Percentiles rank a stretch among this genome's conserved stretches.
These are phyloP conservation scores for Penicillium diatomitis DNA, from an alignment of 495 filamentous ascomycete species.

Conservation along the genomic window DNA sequence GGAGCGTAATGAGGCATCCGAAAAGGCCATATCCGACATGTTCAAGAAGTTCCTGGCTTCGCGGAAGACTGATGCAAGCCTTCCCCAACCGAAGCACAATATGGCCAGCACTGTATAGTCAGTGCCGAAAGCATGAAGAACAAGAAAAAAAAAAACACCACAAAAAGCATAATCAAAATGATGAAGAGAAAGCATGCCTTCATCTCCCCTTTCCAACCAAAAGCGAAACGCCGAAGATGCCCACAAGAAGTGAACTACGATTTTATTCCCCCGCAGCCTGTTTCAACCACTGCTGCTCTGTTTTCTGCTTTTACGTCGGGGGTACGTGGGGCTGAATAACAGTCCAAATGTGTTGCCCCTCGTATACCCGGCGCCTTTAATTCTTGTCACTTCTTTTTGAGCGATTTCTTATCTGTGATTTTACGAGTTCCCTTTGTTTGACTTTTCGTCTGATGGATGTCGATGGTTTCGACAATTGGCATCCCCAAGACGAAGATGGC, in stretches of 20 bases:
- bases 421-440: not conserved
- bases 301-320: constrained; percentile 2
- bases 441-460: not conserved
- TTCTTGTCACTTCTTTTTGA: constrained; percentile 7
- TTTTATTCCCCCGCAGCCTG: not conserved
- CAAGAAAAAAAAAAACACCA: constrained; percentile 3
- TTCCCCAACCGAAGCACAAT: constrained; percentile 29
- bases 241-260: not conserved
- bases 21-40: constrained; percentile 39
- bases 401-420: not conserved
- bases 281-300: constrained; percentile 2
- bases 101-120: constrained; percentile 25
- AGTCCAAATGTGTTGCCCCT: not conserved
- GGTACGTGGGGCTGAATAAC: not conserved
- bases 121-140: constrained; percentile 7
- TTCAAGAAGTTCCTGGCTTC: constrained; percentile 41
- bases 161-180: no score
- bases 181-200: no score
- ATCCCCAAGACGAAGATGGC: constrained; percentile 2
- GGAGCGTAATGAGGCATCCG: constrained; percentile 28
- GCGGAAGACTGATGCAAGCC: constrained; percentile 30
- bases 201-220: no score
- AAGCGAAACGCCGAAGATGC: no score
- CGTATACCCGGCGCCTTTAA: not conserved
- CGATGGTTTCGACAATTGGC: not conserved